Evolutionary conservation across 805 yeast genomes (phyloP), one percentile per base, ranked within the genome.

Genomic region (Zygosaccharomyces gambellarensis): DNA sequence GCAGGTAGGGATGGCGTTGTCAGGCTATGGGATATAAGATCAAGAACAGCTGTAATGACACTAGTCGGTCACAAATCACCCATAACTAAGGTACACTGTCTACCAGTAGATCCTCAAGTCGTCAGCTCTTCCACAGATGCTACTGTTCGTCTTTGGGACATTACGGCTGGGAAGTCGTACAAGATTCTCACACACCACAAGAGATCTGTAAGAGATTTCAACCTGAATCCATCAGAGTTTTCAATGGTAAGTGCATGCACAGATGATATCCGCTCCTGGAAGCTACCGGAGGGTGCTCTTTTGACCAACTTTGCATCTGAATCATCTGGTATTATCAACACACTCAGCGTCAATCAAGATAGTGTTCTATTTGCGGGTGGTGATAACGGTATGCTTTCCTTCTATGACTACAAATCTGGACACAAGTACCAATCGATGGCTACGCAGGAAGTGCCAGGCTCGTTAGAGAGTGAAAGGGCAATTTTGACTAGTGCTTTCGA

Each of bases 21-120:
- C 0, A 73, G 95, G 47, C 85, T 90, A 4, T 94, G 99, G 99
- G 99, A 94, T 67, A 83, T 94, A 48, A 75, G 99, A 51, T 80
- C 95, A 0, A 73, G 89, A 42, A 69, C 77, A 2, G 83, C 90
- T 12, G 83, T 87, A 0, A 83, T 84, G 76, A 85, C 85, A 0
- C 71, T 94, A 34, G 72, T 83, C 2, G 98, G 98, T 0, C 99
- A 94, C 67, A 77, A 81, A 53, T 77, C 80, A 36, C 84, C 94
- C 12, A 79, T 94, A 4, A 83, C 84, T 48, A 74, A 83, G 44
- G 85, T 94, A 1, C 72, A 71, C 32, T 74, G 89, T 48, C 83
- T 85, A 45, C 74, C 80, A 0, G 80, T 80, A 1, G 95, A 88
- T 52, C 98, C 98, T 1, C 98, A 94, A 65, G 72, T 94, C 2